Percentiles rank a stretch among this genome's conserved stretches.
These are phyloP conservation scores for Didymella lethalis DNA, from an alignment of 2,329 filamentous ascomycete genomes.

Conservation along the genomic window DNA sequence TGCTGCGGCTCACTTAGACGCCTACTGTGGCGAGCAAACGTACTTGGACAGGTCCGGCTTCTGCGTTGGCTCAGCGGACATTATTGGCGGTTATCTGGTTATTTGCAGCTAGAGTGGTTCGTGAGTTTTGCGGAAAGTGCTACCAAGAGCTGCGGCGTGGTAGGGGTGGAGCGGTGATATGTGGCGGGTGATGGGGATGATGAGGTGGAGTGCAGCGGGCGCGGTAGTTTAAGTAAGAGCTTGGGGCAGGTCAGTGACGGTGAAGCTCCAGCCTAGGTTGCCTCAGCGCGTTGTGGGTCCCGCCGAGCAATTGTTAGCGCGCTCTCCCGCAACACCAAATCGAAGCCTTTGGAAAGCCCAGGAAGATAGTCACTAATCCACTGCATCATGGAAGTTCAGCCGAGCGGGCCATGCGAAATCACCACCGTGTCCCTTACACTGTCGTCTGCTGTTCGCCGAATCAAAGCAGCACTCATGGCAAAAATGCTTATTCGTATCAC, in stretches of 20 bases:
- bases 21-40: conserved; percentile 31
- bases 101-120: conserved; percentile 30
- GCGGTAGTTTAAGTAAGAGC: conserved; percentile 48
- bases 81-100: conserved; percentile 42
- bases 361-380: conserved; percentile 26
- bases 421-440: conserved; percentile 32
- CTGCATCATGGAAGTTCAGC: conserved; percentile 19
- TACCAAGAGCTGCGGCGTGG: conserved; percentile 28
- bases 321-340: conserved; percentile 38
- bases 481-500: conserved; percentile 22
- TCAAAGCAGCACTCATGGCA: conserved; percentile 7
- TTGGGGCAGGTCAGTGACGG: conserved; percentile 42
- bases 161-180: conserved; percentile 27
- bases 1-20: conserved; percentile 21
- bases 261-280: conserved; percentile 37
- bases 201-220: conserved; percentile 39
- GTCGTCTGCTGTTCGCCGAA: conserved; percentile 3
- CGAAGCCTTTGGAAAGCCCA: conserved; percentile 40
- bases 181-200: conserved; percentile 38
- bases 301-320: conserved; percentile 26
- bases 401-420: conserved; percentile 13
- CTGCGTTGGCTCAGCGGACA: conserved; percentile 61
- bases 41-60: conserved; percentile 60
- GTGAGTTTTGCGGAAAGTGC: conserved; percentile 18
- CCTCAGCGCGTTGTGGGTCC: conserved; percentile 30